phyloP scores from a whole-genome alignment of 805 yeast genomes.

The Metschnikowia cerradonensis region DNA sequence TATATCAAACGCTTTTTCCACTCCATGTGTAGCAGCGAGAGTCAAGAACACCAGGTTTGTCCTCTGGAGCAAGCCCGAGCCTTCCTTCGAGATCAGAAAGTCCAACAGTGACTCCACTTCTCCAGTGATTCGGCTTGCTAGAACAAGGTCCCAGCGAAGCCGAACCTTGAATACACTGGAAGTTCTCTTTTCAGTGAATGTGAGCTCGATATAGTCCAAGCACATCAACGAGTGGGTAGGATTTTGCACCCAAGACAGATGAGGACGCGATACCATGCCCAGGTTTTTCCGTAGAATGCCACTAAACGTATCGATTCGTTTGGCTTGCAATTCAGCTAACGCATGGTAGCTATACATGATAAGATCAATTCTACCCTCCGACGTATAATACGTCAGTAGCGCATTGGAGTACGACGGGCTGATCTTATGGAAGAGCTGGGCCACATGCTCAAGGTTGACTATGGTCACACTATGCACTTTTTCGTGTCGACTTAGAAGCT shows the following conservation, averaged over 20 bases:
- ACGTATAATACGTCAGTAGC: constrained; percentile 23
- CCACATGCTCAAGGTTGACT: constrained; percentile 2
- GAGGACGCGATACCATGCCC: constrained; percentile 13
- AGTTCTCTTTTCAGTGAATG: background rate
- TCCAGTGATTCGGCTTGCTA: constrained; percentile 7
- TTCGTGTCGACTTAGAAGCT: constrained; percentile 8
- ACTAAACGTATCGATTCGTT: constrained; percentile 20
- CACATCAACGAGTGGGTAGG: constrained; percentile 5
- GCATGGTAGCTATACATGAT: constrained; percentile 31
- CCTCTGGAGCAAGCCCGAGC: constrained; percentile 9
- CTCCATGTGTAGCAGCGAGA: constrained; percentile 25
- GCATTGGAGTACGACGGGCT: constrained; percentile 19
- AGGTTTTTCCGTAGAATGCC: constrained; percentile 20
- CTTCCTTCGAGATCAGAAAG: constrained; percentile 6
- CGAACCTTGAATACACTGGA: constrained; percentile 4
- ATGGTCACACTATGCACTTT: constrained; percentile 8
- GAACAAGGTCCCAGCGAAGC: constrained; percentile 11
- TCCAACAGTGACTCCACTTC: constrained; percentile 6
- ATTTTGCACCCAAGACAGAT: constrained; percentile 1
- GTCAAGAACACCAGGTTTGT: constrained; percentile 18
- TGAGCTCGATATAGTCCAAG: constrained; percentile 11
- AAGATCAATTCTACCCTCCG: constrained; percentile 23
- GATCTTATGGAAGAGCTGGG: constrained; percentile 6
- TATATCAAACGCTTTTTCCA: constrained; percentile 21
- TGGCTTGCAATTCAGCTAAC: constrained; percentile 23